Conservation (phyloP, 78 protist species). For the Tieghemostelium lacteum region DNA sequence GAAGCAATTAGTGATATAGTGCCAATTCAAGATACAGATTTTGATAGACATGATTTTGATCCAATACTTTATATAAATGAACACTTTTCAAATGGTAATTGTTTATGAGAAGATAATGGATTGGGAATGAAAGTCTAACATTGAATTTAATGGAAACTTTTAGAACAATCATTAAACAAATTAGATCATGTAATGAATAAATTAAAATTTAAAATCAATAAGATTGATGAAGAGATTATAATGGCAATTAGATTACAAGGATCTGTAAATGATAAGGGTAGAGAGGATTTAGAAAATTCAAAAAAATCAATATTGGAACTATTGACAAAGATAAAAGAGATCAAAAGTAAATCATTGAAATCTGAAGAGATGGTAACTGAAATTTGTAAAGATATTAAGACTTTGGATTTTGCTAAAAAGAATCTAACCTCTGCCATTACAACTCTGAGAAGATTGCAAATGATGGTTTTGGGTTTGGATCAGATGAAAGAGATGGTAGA, state of each 20-base stretch:
- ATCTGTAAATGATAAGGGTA: conserved; percentile 49
- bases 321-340: conserved; percentile 81
- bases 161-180: conserved; percentile 40
- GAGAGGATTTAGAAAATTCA: conserved; percentile 84
- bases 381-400: conserved; percentile 90
- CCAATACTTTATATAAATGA: conserved; percentile 86
- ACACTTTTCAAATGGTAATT: conserved; percentile 74
- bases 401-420: conserved; percentile 92
- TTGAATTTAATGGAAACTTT: too few relatives aligned
- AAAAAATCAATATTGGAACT: conserved; percentile 80
- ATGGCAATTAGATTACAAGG: conserved; percentile 83
- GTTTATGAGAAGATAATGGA: too few relatives aligned
- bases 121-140: too few relatives aligned
- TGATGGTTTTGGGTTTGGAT: conserved; percentile 55
- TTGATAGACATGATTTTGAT: conserved; percentile 84
- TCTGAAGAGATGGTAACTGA: conserved; percentile 92
- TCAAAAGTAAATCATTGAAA: conserved; percentile 83
- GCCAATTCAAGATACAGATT: conserved; percentile 74
- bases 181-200: conserved; percentile 46
- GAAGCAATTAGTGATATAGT: conserved; percentile 78
- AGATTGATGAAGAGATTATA: conserved; percentile 77
- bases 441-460: conserved; percentile 87
- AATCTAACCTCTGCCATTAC: conserved; percentile 89
- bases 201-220: conserved; percentile 40
- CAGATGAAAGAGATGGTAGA: conserved; percentile 63